Base-by-base conservation (phyloP, 1,139 yeast species). In the Yamadazyma diddensiae region DNA sequence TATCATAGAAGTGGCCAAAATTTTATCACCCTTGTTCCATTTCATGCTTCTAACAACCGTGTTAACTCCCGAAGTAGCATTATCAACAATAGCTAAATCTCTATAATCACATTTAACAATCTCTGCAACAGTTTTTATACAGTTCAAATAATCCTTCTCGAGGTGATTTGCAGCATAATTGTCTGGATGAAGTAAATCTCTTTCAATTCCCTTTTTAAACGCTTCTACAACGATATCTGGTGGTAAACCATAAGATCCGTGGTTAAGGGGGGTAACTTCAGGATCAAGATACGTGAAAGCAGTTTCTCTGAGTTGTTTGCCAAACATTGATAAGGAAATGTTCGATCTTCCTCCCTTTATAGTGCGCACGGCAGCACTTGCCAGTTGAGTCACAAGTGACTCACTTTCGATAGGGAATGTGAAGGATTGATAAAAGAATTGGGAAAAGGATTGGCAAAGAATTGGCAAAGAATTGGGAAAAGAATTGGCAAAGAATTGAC, bases 31-130 rank as follows among this genome's bases (percentile, higher is more conserved):
- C 32, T 63, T 57, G 6, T 55, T 34, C 47, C 79, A 75, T 2
- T 75, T 74, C 29, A 59, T 62, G 24, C 81, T 73, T 40, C 86
- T 58, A 35, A 81, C 59, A 1, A 81, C 69, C 0, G 79, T 60
- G 49, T 81, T 80, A 30, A 77, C 66, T 2, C 80, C 86, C 5
- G 71, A 57, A 3, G 87, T 79, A 3, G 87, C 84, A 48, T 81
- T 82, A 9, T 63, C 55, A 2, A 72, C 72, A 22, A 79, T 52
- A 1, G 74, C 82, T 36, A 78, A 45, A 43, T 65, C 61, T 29
- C 57, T 59, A 32, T 57, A 54, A 33, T 71, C 74, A 34, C 71
- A 62, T 29, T 73, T 63, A 22, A 78, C 52, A 4, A 73, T 36
- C 15, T 59, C 45, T 0, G 70, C 68, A 3, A 71, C 49, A 4